phyloP scores from a whole-genome alignment of 768 basidiomycete genomes.

The Auriscalpium microsporum region DNA sequence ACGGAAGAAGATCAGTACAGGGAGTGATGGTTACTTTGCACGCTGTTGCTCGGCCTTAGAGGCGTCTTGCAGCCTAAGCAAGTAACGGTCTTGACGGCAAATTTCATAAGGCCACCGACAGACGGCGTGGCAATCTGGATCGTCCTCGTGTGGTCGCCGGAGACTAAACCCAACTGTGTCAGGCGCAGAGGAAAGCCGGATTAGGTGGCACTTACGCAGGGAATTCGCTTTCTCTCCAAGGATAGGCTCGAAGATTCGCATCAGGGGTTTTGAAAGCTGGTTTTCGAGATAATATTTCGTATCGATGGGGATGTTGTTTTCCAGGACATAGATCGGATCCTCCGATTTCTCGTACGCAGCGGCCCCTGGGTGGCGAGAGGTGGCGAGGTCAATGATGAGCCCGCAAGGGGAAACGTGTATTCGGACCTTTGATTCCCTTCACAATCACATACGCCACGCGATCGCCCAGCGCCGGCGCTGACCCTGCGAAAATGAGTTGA shows the following conservation, averaged over 20 bases:
- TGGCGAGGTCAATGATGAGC: background rate
- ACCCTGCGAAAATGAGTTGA: slow-evolving; percentile 40
- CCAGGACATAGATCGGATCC: slow-evolving; percentile 93
- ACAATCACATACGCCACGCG: slow-evolving; percentile 99
- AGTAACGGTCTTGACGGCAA: slow-evolving; percentile 91
- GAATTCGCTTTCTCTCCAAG: slow-evolving; percentile 85
- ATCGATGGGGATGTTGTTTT: slow-evolving; percentile 97
- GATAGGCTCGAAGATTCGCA: slow-evolving; percentile 98
- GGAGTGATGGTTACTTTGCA: slow-evolving; percentile 40
- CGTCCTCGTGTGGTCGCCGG: slow-evolving; percentile 91
- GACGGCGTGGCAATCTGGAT: slow-evolving; percentile 97
- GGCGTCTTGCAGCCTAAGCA: slow-evolving; percentile 96
- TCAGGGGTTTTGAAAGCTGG: slow-evolving; percentile 90
- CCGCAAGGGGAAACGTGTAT: background rate
- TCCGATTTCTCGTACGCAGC: slow-evolving; percentile 99
- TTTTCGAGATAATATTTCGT: slow-evolving; percentile 98
- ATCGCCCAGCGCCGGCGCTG: slow-evolving; percentile 94
- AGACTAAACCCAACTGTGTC: slow-evolving; percentile 42
- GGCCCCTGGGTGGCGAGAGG: slow-evolving; percentile 48
- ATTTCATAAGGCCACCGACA: slow-evolving; percentile 96
- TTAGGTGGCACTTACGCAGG: slow-evolving; percentile 44
- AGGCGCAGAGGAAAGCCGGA: background rate
- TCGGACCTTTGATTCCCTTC: slow-evolving; percentile 83
- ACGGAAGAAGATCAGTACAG: background rate
- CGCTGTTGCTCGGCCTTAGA: slow-evolving; percentile 67